phyloP scores from a whole-genome alignment of 1,139 yeast genomes.

The Suhomyces chickasaworum region DNA sequence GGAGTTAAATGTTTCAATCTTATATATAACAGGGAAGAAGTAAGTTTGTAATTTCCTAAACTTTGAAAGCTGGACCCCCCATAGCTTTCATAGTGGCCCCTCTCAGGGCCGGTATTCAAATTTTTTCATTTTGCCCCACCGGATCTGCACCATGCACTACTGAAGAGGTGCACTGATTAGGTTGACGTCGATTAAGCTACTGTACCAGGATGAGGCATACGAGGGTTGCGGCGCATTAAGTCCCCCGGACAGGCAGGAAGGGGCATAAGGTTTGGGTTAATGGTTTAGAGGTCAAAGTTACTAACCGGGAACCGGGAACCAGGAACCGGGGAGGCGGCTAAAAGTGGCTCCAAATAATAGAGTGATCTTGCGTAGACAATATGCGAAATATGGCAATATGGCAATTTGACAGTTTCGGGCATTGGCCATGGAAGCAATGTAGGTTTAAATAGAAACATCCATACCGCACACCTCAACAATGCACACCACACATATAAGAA shows the following conservation, averaged over 20 bases:
- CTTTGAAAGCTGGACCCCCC: too few relatives aligned
- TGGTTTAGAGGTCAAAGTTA: neutral
- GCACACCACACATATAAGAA: too few relatives aligned
- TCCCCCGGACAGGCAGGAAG: neutral
- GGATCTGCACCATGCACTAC: neutral
- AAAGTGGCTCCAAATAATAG: neutral
- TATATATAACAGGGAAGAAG: too few relatives aligned
- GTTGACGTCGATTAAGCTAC: neutral
- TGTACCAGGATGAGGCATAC: neutral
- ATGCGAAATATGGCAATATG: too few relatives aligned
- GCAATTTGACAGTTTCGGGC: too few relatives aligned
- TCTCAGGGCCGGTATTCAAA: neutral
- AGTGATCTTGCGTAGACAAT: neutral
- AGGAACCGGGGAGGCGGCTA: neutral
- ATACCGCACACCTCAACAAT: too few relatives aligned
- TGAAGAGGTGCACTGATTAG: neutral
- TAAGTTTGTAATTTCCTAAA: too few relatives aligned
- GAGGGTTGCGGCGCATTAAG: neutral
- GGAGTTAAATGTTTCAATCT: too few relatives aligned
- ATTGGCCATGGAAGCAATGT: too few relatives aligned
- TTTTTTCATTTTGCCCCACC: conserved; percentile 3
- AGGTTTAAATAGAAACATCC: too few relatives aligned
- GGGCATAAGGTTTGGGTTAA: neutral
- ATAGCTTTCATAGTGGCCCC: neutral
- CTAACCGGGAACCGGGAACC: neutral